Conservation (phyloP, 2,329 filamentous ascomycete genomes). For the Aspergillus bombycis region DNA sequence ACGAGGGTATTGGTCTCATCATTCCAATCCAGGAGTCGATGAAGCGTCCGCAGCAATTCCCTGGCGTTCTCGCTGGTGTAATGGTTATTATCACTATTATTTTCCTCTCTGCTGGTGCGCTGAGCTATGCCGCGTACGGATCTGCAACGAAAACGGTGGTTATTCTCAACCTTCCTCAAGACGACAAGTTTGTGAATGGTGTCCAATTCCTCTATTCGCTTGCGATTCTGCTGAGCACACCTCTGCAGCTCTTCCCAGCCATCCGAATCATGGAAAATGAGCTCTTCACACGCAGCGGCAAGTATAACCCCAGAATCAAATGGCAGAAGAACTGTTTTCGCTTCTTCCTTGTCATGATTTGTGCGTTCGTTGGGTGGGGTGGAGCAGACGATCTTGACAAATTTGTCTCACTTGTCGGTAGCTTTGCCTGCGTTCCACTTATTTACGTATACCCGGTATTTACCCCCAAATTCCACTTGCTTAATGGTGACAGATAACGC, state of each 20-base stretch:
- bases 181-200: slow-evolving; percentile 90
- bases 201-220: slow-evolving; percentile 98
- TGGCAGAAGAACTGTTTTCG: slow-evolving; percentile 99
- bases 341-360: slow-evolving; percentile 87
- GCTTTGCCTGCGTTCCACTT: slow-evolving; percentile 95
- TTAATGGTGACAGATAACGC: background rate
- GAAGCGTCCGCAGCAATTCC: slow-evolving; percentile 88
- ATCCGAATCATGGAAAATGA: slow-evolving; percentile 96
- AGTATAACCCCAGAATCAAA: slow-evolving; percentile 98
- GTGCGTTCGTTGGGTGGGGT: slow-evolving; percentile 85
- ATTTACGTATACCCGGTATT: slow-evolving; percentile 95
- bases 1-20: slow-evolving; percentile 95
- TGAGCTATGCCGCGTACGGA: slow-evolving; percentile 95
- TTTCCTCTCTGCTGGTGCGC: slow-evolving; percentile 86
- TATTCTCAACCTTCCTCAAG: slow-evolving; percentile 92
- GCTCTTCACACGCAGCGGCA: slow-evolving; percentile 89
- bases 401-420: slow-evolving; percentile 93
- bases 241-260: slow-evolving; percentile 94
- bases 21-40: slow-evolving; percentile 98
- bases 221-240: slow-evolving; percentile 93
- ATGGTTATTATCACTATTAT: slow-evolving; percentile 95
- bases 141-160: slow-evolving; percentile 96
- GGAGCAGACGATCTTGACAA: slow-evolving; percentile 94
- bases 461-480: slow-evolving; percentile 45
- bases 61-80: slow-evolving; percentile 80